phyloP scores from a whole-genome alignment of 1,284 basidiomycete species.

The Singerocomus rubriflavus region DNA sequence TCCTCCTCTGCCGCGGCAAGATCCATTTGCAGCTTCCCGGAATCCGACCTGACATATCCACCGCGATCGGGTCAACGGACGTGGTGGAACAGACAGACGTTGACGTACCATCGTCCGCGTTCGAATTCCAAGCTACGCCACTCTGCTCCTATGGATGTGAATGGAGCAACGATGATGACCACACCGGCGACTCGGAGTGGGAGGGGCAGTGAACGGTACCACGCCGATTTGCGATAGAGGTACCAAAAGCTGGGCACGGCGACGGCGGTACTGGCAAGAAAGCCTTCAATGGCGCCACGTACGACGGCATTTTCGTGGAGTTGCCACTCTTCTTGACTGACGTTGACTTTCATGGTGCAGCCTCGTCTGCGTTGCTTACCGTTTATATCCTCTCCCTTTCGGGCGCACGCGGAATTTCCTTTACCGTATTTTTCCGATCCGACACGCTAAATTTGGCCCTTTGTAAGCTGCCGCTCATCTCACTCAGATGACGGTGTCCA shows the following conservation, averaged over 20 bases:
- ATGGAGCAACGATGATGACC: conserved; percentile 66
- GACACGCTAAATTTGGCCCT: no score
- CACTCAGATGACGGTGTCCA: no score
- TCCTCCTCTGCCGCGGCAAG: conserved; percentile 46
- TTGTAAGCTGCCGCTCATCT: no score
- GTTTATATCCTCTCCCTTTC: conserved; percentile 2
- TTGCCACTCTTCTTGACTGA: conserved; percentile 48
- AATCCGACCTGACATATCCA: conserved; percentile 45
- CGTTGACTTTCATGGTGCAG: conserved; percentile 37
- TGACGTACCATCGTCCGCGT: conserved; percentile 34
- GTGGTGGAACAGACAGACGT: not conserved
- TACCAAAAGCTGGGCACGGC: conserved; percentile 58
- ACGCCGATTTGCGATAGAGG: conserved; percentile 53
- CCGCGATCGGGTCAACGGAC: not conserved
- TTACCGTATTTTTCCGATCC: conserved; percentile 7
- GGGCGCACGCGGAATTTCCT: not conserved
- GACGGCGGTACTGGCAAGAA: conserved; percentile 48
- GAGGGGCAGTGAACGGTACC: conserved; percentile 70
- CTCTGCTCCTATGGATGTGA: conserved; percentile 77
- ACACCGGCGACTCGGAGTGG: conserved; percentile 78
- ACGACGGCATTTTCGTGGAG: conserved; percentile 54
- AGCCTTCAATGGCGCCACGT: conserved; percentile 64
- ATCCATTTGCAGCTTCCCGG: conserved; percentile 59
- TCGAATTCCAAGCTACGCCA: conserved; percentile 76
- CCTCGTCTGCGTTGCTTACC: not conserved